Percentiles rank a stretch among this genome's conserved stretches.
These are phyloP conservation scores for Eremothecium cymbalariae DNA, from an alignment of 1,139 yeast species.

Conservation along the genomic window DNA sequence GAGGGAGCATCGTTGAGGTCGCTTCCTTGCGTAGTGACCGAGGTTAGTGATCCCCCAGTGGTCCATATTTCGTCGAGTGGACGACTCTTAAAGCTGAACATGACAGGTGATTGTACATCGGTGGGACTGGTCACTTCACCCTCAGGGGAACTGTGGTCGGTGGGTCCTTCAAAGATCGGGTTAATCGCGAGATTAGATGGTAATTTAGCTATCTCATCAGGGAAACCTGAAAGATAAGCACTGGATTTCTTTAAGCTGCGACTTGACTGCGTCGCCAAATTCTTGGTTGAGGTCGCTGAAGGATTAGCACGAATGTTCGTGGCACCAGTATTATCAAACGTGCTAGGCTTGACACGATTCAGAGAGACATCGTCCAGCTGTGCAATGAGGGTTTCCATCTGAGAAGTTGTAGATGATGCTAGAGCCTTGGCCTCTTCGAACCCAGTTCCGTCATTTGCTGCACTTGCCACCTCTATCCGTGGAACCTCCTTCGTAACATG, in stretches of 20 bases:
- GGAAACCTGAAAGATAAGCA: constrained; percentile 22
- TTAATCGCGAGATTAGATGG: not conserved
- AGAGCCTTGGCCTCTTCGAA: no score
- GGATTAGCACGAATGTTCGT: not conserved
- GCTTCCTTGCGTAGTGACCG: no score
- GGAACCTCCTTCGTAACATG: no score
- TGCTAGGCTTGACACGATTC: constrained; percentile 14
- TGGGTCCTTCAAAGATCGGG: not conserved
- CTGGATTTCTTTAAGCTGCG: constrained; percentile 22
- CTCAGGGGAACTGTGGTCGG: not conserved
- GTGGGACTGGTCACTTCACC: not conserved
- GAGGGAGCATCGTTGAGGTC: no score
- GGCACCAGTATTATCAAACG: not conserved
- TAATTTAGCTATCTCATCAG: constrained; percentile 3
- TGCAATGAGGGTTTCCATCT: constrained; percentile 28
- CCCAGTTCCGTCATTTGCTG: no score
- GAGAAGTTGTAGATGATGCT: no score
- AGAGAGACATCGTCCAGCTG: constrained; percentile 27
- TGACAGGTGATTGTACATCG: constrained; percentile 2
- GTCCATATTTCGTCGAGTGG: constrained; percentile 2
- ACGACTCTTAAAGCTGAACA: constrained; percentile 4
- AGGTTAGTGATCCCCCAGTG: no score
- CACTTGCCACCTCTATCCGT: no score
- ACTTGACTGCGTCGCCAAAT: not conserved
- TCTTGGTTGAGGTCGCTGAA: not conserved